Evolutionary conservation across 164 flowering plant genomes (phyloP), one percentile per base, ranked within the genome.

Genomic region (Amborella trichopoda): DNA sequence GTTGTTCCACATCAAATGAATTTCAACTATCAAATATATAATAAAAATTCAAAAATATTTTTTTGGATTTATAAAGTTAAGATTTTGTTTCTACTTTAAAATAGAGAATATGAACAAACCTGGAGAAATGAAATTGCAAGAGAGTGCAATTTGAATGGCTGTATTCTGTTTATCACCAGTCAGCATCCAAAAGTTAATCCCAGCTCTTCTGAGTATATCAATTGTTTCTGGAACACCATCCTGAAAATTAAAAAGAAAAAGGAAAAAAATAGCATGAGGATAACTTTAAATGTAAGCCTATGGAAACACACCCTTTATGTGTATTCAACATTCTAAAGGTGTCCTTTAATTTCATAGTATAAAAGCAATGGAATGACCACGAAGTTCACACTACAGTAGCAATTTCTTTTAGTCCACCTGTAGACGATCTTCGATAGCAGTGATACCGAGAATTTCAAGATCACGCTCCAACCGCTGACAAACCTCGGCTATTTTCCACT

Each of bases 211-310:
- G 26, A 91, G 93, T 6, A 81, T 77, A 56, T 82, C 86, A 48
- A 91, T 91, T 57, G 99, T 84, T 62, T 88, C 96, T 17, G 99
- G 99, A 44, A 93, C 99, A 24, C 95, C 99, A 51, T 93, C 95
- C 99, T 93, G 61, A 28, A 63, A 47, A 36, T 44, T 21, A 23
- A 24, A n/a, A 58, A 23, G 11, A 6, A 52, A 28, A 37, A 25
- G 18, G 6, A 27, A 28, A 9, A 49, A n/a, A n/a, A n/a, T n/a
- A n/a, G n/a, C n/a, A n/a, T n/a, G n/a, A n/a, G n/a, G n/a, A n/a
- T n/a, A 19, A 23, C 9, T 42, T 28, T 3, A 50, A 40, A 27
- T 26, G 5, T 46, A 20, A 26, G 23, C 16, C 54, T 17, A 28
- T 3, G 49, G 20, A 20, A 44, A 8, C 18, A 45, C n/a, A 4